phyloP scores from a whole-genome alignment of 1,139 yeast genomes.

The Yamadazyma sp. region DNA sequence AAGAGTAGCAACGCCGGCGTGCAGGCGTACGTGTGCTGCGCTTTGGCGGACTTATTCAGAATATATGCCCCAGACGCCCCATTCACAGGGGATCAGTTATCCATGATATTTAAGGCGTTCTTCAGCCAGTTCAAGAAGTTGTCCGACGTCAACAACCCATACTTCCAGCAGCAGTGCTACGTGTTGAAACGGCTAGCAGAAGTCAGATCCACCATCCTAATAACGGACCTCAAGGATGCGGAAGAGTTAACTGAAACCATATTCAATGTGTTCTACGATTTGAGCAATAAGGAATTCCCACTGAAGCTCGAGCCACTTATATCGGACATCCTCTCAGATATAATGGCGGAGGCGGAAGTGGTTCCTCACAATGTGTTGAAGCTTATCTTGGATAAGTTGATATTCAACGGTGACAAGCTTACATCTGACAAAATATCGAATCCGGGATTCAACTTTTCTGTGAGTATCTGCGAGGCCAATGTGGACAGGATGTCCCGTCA shows the following conservation, averaged over 20 bases:
- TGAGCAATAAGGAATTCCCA: constrained; percentile 41
- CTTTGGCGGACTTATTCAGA: constrained; percentile 73
- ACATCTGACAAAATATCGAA: constrained; percentile 28
- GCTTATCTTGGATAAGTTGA: constrained; percentile 56
- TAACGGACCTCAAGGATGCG: constrained; percentile 73
- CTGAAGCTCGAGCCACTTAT: constrained; percentile 56
- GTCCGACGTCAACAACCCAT: constrained; percentile 60
- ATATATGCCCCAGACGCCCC: constrained; percentile 93
- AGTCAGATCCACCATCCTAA: constrained; percentile 73
- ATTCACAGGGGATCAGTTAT: constrained; percentile 61
- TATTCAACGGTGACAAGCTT: constrained; percentile 17
- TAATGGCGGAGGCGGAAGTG: constrained; percentile 70
- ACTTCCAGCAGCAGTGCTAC: constrained; percentile 65
- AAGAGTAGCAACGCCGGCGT: constrained; percentile 68
- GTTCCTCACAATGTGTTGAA: constrained; percentile 67
- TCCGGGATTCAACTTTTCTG: constrained; percentile 68
- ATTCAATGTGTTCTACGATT: constrained; percentile 64
- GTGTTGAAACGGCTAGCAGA: constrained; percentile 71
- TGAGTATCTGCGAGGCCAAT: constrained; percentile 68
- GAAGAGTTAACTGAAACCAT: constrained; percentile 53
- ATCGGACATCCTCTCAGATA: constrained; percentile 69
- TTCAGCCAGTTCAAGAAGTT: constrained; percentile 62
- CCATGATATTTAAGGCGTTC: constrained; percentile 63
- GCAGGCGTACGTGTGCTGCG: constrained; percentile 70
- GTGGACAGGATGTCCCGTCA: constrained; percentile 76